Conservation (phyloP, 495 filamentous ascomycete species). For the Pseudevernia furfuracea region DNA sequence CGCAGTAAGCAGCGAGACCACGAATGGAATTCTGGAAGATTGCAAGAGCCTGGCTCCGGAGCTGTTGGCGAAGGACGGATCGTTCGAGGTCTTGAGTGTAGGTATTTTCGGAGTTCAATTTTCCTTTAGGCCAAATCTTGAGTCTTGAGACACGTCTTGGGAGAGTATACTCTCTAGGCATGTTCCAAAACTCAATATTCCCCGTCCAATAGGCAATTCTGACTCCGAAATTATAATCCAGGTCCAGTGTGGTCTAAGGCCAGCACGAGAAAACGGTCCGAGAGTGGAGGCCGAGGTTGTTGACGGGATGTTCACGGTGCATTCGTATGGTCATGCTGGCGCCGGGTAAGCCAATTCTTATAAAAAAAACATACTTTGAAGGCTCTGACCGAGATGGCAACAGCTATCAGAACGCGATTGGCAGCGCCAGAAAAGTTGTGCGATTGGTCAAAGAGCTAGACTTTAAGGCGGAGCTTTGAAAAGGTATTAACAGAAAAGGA, state of each 20-base stretch:
- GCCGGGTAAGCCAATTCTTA: conserved; percentile 23
- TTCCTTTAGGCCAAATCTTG: too few species aligned
- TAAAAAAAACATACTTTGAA: not conserved
- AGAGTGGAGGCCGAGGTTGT: conserved; percentile 31
- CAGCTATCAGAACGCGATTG: conserved; percentile 30
- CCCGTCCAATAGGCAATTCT: too few species aligned
- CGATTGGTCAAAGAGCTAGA: conserved; percentile 21
- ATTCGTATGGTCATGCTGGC: conserved; percentile 32
- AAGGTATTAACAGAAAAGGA: not conserved
- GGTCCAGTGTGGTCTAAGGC: conserved; percentile 36
- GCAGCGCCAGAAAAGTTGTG: conserved; percentile 27
- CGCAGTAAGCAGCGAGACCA: conserved; percentile 28
- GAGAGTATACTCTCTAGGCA: too few species aligned
- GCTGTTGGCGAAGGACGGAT: conserved; percentile 29
- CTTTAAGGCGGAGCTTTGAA: conserved; percentile 10
- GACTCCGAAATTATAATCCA: too few species aligned
- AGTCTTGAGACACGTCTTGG: too few species aligned
- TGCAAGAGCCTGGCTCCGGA: conserved; percentile 32
- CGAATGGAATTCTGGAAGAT: conserved; percentile 29
- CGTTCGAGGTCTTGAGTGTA: conserved; percentile 35
- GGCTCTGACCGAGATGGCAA: not conserved
- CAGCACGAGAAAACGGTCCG: conserved; percentile 32
- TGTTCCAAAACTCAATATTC: too few species aligned
- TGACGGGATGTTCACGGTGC: conserved; percentile 18
- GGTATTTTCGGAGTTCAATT: too few species aligned